Base-by-base conservation (phyloP, 2,329 filamentous ascomycete genomes). In the Paecilomyces variotii region DNA sequence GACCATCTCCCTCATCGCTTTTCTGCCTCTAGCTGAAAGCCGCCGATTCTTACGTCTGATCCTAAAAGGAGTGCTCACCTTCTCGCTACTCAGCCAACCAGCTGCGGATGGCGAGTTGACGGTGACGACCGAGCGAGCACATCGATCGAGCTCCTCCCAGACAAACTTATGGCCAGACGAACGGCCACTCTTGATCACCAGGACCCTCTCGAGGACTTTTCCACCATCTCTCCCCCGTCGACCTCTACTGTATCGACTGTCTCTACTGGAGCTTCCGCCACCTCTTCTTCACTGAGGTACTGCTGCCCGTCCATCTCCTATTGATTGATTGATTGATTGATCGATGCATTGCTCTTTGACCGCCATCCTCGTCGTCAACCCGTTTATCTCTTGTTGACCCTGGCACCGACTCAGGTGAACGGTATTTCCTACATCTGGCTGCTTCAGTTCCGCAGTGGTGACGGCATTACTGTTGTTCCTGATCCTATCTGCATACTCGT, bases 101-200 rank as follows among this genome's bases (percentile, higher is more conserved):
- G 65, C 65, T 68, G 68, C 73, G 73, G 68, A 78, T 78, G 76
- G 76, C 75, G 71, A 72, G 70, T 73, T 76, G 67, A 68, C 67
- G 68, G 72, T 67, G 63, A 67, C 64, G 63, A 70, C 65, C 39
- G 63, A 72, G 64, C 67, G 67, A 67, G 62, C 67, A 63, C 61
- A 64, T 68, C 59, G 63, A 68, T 67, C 64, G 54, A 68, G 64
- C 65, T 67, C 65, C 65, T 61, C 55, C 60, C 68, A 70, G 61
- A 70, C 65, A 67, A 71, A 77, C 74, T 72, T 77, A 78, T 78
- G 76, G 76, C 75, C 73, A 77, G 73, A 68, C 74, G 73, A 75
- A 75, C 70, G 72, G 71, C 73, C 69, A 72, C 70, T 70, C 65
- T 68, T 72, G 71, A 73, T 68, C 72, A 71, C 67, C 74, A 76